phyloP scores from a whole-genome alignment of 2,329 filamentous ascomycete genomes.

The Bimuria novae-zelandiae region DNA sequence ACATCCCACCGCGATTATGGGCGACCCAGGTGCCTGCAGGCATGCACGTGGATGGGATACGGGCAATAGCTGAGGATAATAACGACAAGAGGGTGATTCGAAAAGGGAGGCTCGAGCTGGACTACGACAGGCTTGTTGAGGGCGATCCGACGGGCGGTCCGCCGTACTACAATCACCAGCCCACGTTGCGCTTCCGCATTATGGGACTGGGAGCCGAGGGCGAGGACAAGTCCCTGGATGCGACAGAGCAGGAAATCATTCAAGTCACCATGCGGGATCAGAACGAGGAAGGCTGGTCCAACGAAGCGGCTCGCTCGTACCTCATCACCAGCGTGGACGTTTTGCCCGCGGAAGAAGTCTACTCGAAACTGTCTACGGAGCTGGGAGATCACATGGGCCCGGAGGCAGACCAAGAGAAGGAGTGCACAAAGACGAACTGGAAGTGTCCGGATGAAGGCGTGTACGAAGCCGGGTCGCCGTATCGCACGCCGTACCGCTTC shows the following conservation, averaged over 20 bases:
- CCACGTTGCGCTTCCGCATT: conserved; percentile 20
- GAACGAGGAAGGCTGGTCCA: conserved; percentile 16
- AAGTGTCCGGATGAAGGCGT: conserved; percentile 20
- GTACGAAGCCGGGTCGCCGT: conserved; percentile 14
- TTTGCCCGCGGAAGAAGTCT: conserved; percentile 5
- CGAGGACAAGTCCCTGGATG: conserved; percentile 14
- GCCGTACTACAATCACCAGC: conserved; percentile 14
- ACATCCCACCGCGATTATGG: conserved; percentile 18
- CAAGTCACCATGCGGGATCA: conserved; percentile 17
- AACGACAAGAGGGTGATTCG: conserved; percentile 7
- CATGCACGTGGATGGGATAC: conserved; percentile 7
- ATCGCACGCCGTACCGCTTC: conserved; percentile 18
- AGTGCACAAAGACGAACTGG: conserved; percentile 20
- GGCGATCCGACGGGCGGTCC: conserved; percentile 14
- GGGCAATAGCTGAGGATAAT: conserved; percentile 5
- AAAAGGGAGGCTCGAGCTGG: conserved; percentile 19
- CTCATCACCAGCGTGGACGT: conserved; percentile 16
- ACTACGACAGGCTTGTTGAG: conserved; percentile 24
- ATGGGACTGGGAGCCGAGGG: conserved; percentile 20
- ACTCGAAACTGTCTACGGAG: not conserved
- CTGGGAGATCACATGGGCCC: conserved; percentile 7
- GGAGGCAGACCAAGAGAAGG: conserved; percentile 11
- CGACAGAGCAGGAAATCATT: conserved; percentile 14
- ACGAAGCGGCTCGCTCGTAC: conserved; percentile 14
- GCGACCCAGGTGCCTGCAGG: conserved; percentile 26